These are phyloP conservation scores for Moringa oleifera DNA, from an alignment of 345 rosid genomes.

Conservation along the genomic window DNA sequence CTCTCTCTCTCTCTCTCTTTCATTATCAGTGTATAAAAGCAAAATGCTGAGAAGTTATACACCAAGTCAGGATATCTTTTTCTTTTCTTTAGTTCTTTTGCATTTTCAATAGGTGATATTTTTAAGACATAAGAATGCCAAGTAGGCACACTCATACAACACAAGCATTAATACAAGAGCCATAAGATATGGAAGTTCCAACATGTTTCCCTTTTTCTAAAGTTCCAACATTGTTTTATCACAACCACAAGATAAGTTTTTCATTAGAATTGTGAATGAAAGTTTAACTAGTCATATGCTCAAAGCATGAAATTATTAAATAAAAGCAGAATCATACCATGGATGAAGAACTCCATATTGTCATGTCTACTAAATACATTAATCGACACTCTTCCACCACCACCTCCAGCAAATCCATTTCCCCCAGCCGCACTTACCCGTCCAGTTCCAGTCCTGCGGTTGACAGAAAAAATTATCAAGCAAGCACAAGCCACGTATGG, in stretches of 20 bases:
- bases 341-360: constrained; percentile 36
- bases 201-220: too few relatives aligned
- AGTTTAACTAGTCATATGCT: not conserved
- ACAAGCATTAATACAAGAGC: not conserved
- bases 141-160: not conserved
- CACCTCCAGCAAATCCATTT: constrained; percentile 73
- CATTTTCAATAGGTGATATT: not conserved
- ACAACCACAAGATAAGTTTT: not conserved
- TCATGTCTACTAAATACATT: constrained; percentile 70
- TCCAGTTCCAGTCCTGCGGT: constrained; percentile 54
- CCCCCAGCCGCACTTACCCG: constrained; percentile 59
- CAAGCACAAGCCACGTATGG: not conserved
- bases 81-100: too few relatives aligned
- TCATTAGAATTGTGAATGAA: constrained; percentile 1
- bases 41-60: too few relatives aligned
- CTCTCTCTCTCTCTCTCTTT: too few relatives aligned
- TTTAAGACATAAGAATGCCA: not conserved
- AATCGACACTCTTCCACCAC: constrained; percentile 66
- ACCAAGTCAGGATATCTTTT: too few relatives aligned
- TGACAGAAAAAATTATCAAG: constrained; percentile 6
- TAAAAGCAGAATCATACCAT: constrained; percentile 35
- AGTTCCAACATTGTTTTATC: constrained; percentile 1
- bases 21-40: too few relatives aligned
- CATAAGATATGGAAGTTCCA: not conserved
- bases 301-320: not conserved